Evolutionary conservation across 2,329 filamentous ascomycete species (phyloP).

Genomic region (Cadophora malorum): DNA sequence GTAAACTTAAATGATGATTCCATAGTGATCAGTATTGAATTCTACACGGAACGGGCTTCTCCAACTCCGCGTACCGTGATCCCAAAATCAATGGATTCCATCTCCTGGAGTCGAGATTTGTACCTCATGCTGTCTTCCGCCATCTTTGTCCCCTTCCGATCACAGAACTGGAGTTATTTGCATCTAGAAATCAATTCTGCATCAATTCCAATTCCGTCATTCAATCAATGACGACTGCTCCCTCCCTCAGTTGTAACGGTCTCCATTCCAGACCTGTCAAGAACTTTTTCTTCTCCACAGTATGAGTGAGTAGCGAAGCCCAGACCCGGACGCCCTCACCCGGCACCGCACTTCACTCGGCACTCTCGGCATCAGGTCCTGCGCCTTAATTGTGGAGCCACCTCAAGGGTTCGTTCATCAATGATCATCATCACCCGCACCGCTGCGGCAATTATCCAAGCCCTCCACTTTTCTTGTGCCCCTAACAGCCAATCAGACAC

Average conservation of each 20-base stretch:
- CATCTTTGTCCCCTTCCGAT: neutral
- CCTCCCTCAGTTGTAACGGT: too few species aligned
- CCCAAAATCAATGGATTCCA: too few species aligned
- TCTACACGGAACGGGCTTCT: too few species aligned
- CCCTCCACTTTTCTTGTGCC: neutral
- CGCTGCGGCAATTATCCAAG: neutral
- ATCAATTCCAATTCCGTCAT: neutral
- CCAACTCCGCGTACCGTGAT: too few species aligned
- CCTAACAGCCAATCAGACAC: neutral
- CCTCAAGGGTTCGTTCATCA: neutral
- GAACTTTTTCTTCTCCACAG: too few species aligned
- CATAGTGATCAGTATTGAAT: too few species aligned
- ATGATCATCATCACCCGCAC: too few species aligned
- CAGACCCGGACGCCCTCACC: neutral
- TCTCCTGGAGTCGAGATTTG: too few species aligned
- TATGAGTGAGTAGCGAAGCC: too few species aligned
- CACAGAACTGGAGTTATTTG: neutral
- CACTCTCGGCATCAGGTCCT: slow-evolving; percentile 3
- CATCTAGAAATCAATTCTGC: neutral
- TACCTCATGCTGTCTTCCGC: neutral
- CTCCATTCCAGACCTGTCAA: neutral
- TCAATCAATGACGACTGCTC: slow-evolving; percentile 1
- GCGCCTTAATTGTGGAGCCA: slow-evolving; percentile 13
- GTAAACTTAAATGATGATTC: neutral
- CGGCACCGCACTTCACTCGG: slow-evolving; percentile 4